These are phyloP conservation scores for Bombardia bombarda DNA, from an alignment of 495 filamentous ascomycete species.

Conservation along the genomic window DNA sequence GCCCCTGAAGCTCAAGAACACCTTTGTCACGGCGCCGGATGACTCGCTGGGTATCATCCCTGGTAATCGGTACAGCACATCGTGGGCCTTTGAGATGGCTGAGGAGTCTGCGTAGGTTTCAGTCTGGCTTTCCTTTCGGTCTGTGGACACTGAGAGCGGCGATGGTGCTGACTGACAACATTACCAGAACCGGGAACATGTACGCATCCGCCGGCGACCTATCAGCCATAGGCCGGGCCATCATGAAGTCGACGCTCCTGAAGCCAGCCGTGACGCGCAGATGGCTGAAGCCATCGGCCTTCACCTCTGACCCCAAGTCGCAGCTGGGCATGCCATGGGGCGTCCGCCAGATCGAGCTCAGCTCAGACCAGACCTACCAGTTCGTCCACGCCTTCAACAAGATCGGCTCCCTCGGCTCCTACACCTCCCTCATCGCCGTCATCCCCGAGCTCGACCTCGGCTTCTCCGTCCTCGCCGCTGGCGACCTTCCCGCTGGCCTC, in stretches of 20 bases:
- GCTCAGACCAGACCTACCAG: constrained; percentile 23
- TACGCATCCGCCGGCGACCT: constrained; percentile 46
- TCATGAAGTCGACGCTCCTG: constrained; percentile 44
- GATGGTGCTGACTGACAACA: not conserved
- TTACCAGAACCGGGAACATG: constrained; percentile 44
- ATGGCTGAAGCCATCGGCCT: constrained; percentile 48
- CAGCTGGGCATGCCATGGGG: constrained; percentile 53
- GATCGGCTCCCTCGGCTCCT: constrained; percentile 39
- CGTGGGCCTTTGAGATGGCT: constrained; percentile 24
- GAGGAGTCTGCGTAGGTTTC: constrained; percentile 31
- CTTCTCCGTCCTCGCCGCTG: constrained; percentile 44
- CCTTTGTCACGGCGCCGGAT: constrained; percentile 23
- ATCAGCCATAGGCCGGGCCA: constrained; percentile 41
- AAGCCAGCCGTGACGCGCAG: constrained; percentile 37
- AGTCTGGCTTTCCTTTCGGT: no score
- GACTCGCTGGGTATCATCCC: constrained; percentile 29
- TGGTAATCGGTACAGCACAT: constrained; percentile 16
- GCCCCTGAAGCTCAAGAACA: constrained; percentile 37
- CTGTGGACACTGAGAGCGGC: no score
- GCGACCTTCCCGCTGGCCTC: constrained; percentile 21
- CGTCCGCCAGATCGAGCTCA: constrained; percentile 29
- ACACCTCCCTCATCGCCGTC: constrained; percentile 40
- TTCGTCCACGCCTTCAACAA: constrained; percentile 46
- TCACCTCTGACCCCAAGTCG: constrained; percentile 37
- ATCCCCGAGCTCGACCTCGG: constrained; percentile 48